Evolutionary conservation across 805 yeast species (phyloP).

Genomic region (Metschnikowia dekortorum): DNA sequence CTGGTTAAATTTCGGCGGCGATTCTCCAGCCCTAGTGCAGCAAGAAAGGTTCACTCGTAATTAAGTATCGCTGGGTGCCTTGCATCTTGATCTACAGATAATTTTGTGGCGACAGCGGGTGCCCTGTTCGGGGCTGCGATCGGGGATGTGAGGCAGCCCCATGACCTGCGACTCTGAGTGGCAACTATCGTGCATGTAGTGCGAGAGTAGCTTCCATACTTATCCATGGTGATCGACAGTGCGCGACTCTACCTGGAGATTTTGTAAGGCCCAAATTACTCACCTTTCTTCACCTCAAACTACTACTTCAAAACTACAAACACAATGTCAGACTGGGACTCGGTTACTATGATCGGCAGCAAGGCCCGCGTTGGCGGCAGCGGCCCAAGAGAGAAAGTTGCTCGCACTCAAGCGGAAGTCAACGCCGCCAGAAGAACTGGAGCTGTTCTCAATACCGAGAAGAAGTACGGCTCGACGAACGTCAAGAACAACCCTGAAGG

Average conservation of each 20-base stretch:
- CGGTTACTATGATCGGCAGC: conserved; percentile 82
- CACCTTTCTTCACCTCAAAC: background rate
- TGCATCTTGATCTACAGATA: too few relatives aligned
- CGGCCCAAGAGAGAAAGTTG: conserved; percentile 83
- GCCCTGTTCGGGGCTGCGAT: background rate
- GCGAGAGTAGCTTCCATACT: conserved; percentile 2
- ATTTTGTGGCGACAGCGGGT: too few relatives aligned
- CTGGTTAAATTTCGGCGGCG: too few relatives aligned
- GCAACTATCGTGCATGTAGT: background rate
- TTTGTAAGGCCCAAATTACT: background rate
- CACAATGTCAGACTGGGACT: conserved; percentile 78
- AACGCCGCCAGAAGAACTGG: conserved; percentile 96
- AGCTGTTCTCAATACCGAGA: conserved; percentile 82
- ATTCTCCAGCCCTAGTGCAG: too few relatives aligned
- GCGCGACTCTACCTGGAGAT: background rate
- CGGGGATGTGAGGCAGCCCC: background rate
- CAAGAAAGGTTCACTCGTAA: background rate
- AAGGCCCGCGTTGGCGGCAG: conserved; percentile 84
- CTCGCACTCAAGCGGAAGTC: conserved; percentile 69
- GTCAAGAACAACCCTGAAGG: conserved; percentile 76
- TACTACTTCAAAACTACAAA: background rate
- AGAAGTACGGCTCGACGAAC: conserved; percentile 73
- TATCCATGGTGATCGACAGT: conserved; percentile 7
- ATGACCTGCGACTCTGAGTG: background rate
- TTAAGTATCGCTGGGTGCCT: background rate